Base-by-base conservation (phyloP, 139 green algal species). In the Pseudopediastrum boryanum region DNA sequence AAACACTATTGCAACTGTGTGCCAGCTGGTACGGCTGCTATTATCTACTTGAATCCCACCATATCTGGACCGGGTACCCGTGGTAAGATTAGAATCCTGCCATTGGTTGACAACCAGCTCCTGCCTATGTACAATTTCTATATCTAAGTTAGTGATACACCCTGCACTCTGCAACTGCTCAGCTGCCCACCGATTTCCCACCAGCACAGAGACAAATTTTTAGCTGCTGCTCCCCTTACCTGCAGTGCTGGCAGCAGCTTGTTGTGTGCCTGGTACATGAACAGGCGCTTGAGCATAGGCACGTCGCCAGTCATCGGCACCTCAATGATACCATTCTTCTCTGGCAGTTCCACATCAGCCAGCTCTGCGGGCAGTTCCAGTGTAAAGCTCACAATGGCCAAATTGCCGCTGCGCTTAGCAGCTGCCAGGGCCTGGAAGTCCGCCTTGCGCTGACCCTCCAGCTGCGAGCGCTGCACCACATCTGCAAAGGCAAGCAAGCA, bases 261-360 rank as follows among this genome's bases (percentile, higher is more conserved):
- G 46, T 81, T 81, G 74, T 81, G 74, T 64, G 74, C 74, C 38
- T 73, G 46, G 62, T 81, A 81, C 33, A 67, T 38, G 62, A 81
- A 81, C 31, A 81, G 74, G 25, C 74, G 62, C 61, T 81, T 81
- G 25, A 81, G 65, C 74, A 74, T 62, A 13, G 16, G 12, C 61
- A 81, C 74, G 54, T 81, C 74, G 58, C 44, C 61, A 42, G 31
- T 81, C 7, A 43, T 21, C 8, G 74, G 74, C 5, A 50, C 44
- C 62, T 81, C 74, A 31, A 81, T 62, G 27, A 81, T 81, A 36
- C 74, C 74, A 66, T 10, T 66, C 62, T 63, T 73, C 7, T 73
- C 74, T 21, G 59, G 50, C 19, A 81, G 43, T 33, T 81, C 74
- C 21, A 81, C 43, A 36, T 81, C 74, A 25, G 43, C 2, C 33